Evolutionary conservation across 805 yeast species (phyloP).

Genomic region (Suhomyces prunicola): DNA sequence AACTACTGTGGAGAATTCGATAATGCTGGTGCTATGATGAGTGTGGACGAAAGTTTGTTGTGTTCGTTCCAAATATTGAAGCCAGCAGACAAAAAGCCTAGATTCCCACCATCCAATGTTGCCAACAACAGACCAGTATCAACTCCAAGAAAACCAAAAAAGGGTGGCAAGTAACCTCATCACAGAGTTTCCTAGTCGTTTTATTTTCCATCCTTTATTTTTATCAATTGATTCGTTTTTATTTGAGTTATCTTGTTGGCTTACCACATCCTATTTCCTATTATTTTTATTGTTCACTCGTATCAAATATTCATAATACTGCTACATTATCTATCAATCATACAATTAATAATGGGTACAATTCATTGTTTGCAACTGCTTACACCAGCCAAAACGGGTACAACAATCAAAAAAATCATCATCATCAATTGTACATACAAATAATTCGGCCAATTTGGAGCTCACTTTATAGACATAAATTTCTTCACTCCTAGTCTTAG

Average conservation of each 20-base stretch:
- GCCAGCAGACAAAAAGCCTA: conserved; percentile 95
- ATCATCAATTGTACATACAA: conserved; percentile 4
- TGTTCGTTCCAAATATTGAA: conserved; percentile 96
- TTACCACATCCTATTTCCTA: neutral
- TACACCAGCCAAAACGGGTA: neutral
- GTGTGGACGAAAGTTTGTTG: conserved; percentile 91
- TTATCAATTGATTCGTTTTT: neutral
- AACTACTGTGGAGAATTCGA: conserved; percentile 99
- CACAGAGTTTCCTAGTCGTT: neutral
- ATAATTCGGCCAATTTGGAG: conserved; percentile 1
- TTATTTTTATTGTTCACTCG: neutral
- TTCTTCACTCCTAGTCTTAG: neutral
- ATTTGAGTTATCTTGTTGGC: neutral
- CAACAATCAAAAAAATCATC: neutral
- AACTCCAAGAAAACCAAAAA: conserved; percentile 58
- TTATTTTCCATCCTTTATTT: neutral
- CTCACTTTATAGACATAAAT: neutral
- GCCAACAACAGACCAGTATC: conserved; percentile 51
- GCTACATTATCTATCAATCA: neutral
- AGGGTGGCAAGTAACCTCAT: conserved; percentile 41
- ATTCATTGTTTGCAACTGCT: neutral
- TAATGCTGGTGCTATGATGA: conserved; percentile 99
- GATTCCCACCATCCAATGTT: conserved; percentile 47
- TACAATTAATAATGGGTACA: neutral
- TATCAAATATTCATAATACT: neutral